Evolutionary conservation across 75 land plant species (phyloP).

Genomic region (Picea glauca): DNA sequence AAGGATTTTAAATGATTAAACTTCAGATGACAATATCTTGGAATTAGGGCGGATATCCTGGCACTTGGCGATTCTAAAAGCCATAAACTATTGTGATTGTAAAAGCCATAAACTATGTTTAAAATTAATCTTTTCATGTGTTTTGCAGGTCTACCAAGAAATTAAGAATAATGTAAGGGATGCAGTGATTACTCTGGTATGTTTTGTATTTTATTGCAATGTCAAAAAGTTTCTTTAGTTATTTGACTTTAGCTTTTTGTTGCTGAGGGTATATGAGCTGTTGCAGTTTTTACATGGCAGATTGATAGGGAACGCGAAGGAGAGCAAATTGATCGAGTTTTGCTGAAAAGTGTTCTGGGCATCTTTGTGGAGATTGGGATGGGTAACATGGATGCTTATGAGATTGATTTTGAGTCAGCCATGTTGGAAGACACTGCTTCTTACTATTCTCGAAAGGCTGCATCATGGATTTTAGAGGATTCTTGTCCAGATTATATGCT

Average conservation of each 20-base stretch:
- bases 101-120: background rate
- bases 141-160: slow-evolving; percentile 76
- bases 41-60: background rate
- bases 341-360: slow-evolving; percentile 88
- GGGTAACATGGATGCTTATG: slow-evolving; percentile 90
- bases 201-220: background rate
- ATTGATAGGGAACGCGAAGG: slow-evolving; percentile 97
- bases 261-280: background rate
- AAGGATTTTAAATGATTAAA: background rate
- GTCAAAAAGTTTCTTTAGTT: background rate
- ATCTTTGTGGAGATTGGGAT: slow-evolving; percentile 97
- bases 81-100: no score
- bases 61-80: background rate
- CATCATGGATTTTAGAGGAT: slow-evolving; percentile 92
- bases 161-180: slow-evolving; percentile 82
- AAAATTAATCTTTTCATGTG: background rate
- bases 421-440: slow-evolving; percentile 84
- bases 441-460: slow-evolving; percentile 83
- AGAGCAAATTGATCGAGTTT: slow-evolving; percentile 88
- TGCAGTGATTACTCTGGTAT: slow-evolving; percentile 90
- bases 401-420: slow-evolving; percentile 79
- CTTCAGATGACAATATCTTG: background rate
- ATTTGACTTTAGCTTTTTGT: background rate
- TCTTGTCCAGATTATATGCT: slow-evolving; percentile 98
- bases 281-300: slow-evolving; percentile 20